These are phyloP conservation scores for Naganishia cerealis DNA, from an alignment of 1,284 basidiomycete genomes.

Conservation along the genomic window DNA sequence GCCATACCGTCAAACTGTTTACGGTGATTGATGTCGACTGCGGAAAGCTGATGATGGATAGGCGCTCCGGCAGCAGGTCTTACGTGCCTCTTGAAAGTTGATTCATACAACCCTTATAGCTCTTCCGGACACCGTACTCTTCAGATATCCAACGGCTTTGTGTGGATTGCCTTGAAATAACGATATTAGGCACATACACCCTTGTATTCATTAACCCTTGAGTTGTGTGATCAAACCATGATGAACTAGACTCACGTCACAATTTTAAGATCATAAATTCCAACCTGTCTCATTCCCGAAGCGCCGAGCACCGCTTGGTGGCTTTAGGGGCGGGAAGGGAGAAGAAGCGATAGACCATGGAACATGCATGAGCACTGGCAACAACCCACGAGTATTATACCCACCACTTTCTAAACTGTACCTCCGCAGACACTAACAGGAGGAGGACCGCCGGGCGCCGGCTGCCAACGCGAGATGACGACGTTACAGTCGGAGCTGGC, in stretches of 20 bases:
- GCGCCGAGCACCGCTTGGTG: neutral
- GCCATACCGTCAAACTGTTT: neutral
- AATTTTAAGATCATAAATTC: too few relatives aligned
- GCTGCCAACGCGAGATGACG: neutral
- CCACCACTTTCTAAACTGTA: neutral
- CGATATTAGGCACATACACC: too few relatives aligned
- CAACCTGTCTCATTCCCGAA: neutral
- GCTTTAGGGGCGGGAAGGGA: neutral
- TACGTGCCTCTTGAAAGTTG: neutral
- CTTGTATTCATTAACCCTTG: too few relatives aligned
- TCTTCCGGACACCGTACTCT: neutral
- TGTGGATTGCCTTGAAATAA: too few relatives aligned
- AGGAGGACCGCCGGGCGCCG: neutral
- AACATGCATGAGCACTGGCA: neutral
- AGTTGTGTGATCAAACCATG: too few relatives aligned
- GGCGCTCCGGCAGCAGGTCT: neutral
- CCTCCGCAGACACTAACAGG: neutral
- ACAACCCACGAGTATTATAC: constrained; percentile 1
- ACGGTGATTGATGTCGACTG: neutral
- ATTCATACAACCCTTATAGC: neutral
- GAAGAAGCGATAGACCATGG: neutral
- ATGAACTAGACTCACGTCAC: too few relatives aligned
- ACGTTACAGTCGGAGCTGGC: constrained; percentile 1
- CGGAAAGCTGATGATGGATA: neutral
- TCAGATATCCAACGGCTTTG: neutral